phyloP scores from a whole-genome alignment of 2,329 filamentous ascomycete genomes.

The Colletotrichum sp. region DNA sequence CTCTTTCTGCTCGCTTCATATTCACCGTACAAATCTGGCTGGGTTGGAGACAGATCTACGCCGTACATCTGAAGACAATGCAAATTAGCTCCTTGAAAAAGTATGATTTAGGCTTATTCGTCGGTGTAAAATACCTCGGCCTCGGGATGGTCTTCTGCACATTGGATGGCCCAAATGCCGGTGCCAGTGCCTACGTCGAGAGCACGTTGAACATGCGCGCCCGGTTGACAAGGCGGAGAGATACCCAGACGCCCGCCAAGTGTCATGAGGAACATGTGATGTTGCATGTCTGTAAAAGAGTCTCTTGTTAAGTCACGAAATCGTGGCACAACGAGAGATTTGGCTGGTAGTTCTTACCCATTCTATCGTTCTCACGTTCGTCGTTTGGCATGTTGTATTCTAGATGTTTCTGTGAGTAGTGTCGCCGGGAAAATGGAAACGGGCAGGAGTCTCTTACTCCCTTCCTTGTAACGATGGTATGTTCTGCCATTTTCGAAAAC shows the following conservation, averaged over 20 bases:
- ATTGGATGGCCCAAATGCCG: background rate
- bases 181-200: background rate
- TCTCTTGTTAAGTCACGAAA: background rate
- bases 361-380: background rate
- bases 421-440: background rate
- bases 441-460: background rate
- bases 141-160: background rate
- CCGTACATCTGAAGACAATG: background rate
- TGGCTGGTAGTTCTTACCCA: background rate
- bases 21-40: background rate
- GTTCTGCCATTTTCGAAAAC: background rate
- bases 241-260: background rate
- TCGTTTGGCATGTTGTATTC: background rate
- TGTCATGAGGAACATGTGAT: background rate
- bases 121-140: background rate
- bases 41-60: background rate
- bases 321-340: background rate
- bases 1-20: background rate
- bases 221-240: background rate
- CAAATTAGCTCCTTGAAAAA: background rate
- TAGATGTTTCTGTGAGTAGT: background rate
- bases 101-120: accelerated
- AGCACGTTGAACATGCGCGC: background rate
- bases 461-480: background rate
- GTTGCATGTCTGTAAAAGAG: background rate